Evolutionary conservation across 164 flowering plant species (phyloP), one percentile per base, ranked within the genome.

Genomic region (Nymphaea thermarum): DNA sequence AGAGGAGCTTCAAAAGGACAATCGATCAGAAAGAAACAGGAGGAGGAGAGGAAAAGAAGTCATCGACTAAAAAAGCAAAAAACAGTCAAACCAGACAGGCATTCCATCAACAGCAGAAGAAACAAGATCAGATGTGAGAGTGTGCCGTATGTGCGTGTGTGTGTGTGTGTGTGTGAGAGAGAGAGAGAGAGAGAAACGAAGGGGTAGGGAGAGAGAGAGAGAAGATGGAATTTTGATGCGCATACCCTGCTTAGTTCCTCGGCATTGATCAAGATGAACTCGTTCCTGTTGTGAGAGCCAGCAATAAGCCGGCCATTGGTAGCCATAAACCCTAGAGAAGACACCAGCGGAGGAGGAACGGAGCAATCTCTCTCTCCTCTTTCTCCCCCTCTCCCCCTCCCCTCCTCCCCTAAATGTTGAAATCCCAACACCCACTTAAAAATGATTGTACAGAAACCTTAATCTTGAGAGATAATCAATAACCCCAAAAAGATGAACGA

Each of bases 251-350:
- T 42, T 15, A 64, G 42, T 43, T 64, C 66, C 8, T 64, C 66
- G 16, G 66, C 66, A 64, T 42, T 64, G 66, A 64, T 64, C 44
- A 64, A 18, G 16, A 64, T 42, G 44, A 64, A 64, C 66, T 64
- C 66, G 44, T 64, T 64, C 44, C 66, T 64, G 41, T 64, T 64
- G 44, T 64, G 66, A 64, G 66, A 64, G n/a, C 66, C 66, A 36
- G 66, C 66, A 64, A 64, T 42, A 15, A 64, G 66, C 16, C 66
- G 43, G 43, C 66, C 66, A 36, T 42, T 42, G 43, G 66, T 64
- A 43, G 25, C 66, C 66, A 64, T 64, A 15, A 43, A 51, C 57
- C 57, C 57, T 8, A 51, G 57, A 51, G 57, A 51, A 51, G 57
- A 25, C 0, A 25, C 57, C 8, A 51, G 57, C 57, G 57, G 57